A percentile compares a stretch with the other conserved stretches of the same genome.
Conservation (phyloP, 805 yeast genomes). For the Candida boidinii region DNA sequence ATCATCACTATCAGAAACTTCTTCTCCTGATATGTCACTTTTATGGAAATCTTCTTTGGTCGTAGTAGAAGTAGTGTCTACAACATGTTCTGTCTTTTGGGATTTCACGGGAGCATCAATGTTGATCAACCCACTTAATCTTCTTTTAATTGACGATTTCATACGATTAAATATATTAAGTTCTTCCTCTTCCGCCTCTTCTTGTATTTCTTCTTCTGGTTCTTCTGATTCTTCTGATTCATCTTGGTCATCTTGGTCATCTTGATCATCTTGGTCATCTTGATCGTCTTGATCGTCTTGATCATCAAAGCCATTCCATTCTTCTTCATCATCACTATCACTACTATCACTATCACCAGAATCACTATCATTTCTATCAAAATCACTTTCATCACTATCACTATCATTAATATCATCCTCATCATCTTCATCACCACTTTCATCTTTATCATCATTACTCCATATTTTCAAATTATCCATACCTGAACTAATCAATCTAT, state of each 20-base stretch:
- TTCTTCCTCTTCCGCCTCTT: neutral
- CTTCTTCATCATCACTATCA: conserved; percentile 6
- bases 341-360: neutral
- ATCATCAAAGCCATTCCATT: conserved; percentile 7
- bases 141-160: conserved; percentile 3
- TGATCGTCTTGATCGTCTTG: conserved; percentile 3
- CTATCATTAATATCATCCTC: conserved; percentile 14
- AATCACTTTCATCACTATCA: conserved; percentile 10
- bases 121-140: neutral
- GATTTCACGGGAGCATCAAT: neutral
- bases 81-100: conserved; percentile 3
- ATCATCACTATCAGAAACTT: conserved; percentile 12
- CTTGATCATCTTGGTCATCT: conserved; percentile 14
- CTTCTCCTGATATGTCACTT: conserved; percentile 3
- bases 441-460: conserved; percentile 30
- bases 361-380: conserved; percentile 3
- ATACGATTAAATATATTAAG: neutral
- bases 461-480: conserved; percentile 78
- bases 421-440: conserved; percentile 20
- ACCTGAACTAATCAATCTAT: conserved; percentile 73
- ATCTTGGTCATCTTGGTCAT: conserved; percentile 2
- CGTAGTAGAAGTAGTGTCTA: too few relatives aligned
- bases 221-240: conserved; percentile 1
- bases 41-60: conserved; percentile 7
- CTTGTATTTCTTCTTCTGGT: neutral